Conservation (phyloP, 176 grass and related monocot species). For the Dactylis glomerata region DNA sequence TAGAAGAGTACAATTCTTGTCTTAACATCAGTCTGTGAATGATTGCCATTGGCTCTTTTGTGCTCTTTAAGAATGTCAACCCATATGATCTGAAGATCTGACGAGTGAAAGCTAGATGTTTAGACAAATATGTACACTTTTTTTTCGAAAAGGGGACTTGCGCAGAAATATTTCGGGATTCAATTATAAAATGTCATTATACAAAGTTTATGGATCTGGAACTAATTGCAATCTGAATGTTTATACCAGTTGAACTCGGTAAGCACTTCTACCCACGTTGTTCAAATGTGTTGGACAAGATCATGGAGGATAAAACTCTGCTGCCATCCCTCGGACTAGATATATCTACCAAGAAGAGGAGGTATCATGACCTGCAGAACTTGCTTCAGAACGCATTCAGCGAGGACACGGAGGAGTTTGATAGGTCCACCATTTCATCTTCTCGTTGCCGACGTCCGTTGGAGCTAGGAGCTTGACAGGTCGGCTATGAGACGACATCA, state of each 20-base stretch:
- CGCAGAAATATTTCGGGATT: background rate
- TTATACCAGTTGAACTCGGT: slow-evolving; percentile 65
- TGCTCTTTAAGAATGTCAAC: background rate
- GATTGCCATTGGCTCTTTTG: background rate
- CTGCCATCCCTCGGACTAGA: slow-evolving; percentile 33
- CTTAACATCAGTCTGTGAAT: background rate
- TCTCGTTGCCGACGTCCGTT: no score
- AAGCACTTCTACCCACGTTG: slow-evolving; percentile 75
- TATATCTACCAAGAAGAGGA: slow-evolving; percentile 42
- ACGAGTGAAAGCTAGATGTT: background rate
- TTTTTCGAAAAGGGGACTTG: background rate
- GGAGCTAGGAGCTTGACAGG: no score
- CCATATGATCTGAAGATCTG: background rate
- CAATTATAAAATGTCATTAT: background rate
- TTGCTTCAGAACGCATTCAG: slow-evolving; percentile 57
- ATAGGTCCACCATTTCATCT: slow-evolving; percentile 13
- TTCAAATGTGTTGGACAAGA: slow-evolving; percentile 55
- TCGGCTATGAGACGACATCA: no score
- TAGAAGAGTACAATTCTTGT: background rate
- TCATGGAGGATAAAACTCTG: slow-evolving; percentile 62
- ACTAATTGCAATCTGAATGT: slow-evolving; percentile 14
- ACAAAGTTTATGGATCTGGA: background rate
- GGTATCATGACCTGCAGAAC: slow-evolving; percentile 60
- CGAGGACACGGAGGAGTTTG: slow-evolving; percentile 64
- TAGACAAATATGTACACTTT: background rate